Base-by-base conservation (phyloP, 768 basidiomycete genomes). In the Wakefieldia striispora region DNA sequence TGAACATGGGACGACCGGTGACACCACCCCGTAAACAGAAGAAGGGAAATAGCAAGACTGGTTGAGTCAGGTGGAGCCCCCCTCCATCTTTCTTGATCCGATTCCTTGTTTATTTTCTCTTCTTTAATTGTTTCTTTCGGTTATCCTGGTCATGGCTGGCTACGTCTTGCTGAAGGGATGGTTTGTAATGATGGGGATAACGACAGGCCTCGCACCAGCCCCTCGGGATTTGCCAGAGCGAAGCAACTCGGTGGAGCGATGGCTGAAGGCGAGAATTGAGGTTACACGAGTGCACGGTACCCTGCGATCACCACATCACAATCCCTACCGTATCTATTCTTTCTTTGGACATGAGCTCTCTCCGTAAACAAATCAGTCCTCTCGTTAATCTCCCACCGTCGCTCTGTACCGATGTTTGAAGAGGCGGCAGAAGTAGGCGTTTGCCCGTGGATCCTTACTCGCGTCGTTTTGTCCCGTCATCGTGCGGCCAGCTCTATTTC, bases 1-100 rank as follows among this genome's bases (percentile, higher is more conserved):
- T 88, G 77, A 88, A 88, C 64, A 83, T 86, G 78, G 87, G 86
- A 21, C 81, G 91, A 58, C 91, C 89, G 6, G 88, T 95, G 60
- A 97, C 95, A 57, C 94, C 94, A 55, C 95, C 95, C 54, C 90
- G 95, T 72, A 97, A 95, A 79, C 85, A 86, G 74, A 95, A 94
- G 88, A 95, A 95, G 83, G 93, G 93, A 79, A 91, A 88, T 61
- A 82, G 75, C 75, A 90, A 89, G 79, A 81, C 74, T 66, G 70
- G 71, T 52, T 73, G 33, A 70, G 67, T 53, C 47, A 57, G 65
- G 54, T 57, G 56, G 61, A 56, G 55, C 59, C 7, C 34, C 26
- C 14, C 47, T 54, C 58, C 55, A 57, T 67, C 66, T 59, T 51
- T 55, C 59, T 64, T 63, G 56, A 42, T 45, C 55, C 62, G 49